A percentile compares a stretch with the other conserved stretches of the same genome.
Conservation (phyloP, 1,284 basidiomycete species). For the Porogramme epimiltina region DNA sequence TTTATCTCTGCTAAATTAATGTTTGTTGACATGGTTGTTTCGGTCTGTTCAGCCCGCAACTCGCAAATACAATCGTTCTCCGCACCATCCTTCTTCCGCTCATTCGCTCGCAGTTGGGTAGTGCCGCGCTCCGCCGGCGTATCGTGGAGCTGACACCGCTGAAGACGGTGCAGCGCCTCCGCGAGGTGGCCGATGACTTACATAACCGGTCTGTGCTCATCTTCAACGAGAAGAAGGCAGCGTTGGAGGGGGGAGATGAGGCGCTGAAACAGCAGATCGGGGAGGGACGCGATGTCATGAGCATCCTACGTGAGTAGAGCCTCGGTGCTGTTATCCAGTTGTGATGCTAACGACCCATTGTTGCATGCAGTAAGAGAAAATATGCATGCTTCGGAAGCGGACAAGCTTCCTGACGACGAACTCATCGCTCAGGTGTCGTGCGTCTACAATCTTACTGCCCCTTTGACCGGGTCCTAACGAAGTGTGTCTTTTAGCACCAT, state of each 20-base stretch:
- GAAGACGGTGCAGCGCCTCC: constrained; percentile 11
- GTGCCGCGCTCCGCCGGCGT: constrained; percentile 11
- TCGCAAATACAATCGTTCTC: constrained; percentile 7
- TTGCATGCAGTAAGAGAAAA: constrained; percentile 31
- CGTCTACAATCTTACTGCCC: constrained; percentile 23
- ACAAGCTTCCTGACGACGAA: no score
- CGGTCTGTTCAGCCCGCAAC: constrained; percentile 11
- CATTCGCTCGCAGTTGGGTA: constrained; percentile 4
- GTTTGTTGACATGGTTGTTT: not conserved
- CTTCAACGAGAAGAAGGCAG: constrained; percentile 25
- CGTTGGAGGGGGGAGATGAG: constrained; percentile 23
- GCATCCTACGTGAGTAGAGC: constrained; percentile 31
- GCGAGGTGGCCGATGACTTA: constrained; percentile 20
- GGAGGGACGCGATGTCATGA: constrained; percentile 35
- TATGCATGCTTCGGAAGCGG: constrained; percentile 25
- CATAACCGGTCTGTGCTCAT: constrained; percentile 18
- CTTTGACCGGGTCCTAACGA: not conserved
- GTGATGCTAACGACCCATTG: no score
- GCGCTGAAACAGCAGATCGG: constrained; percentile 25
- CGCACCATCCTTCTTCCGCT: constrained; percentile 10
- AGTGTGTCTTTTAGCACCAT: constrained; percentile 7
- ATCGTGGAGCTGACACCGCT: constrained; percentile 15
- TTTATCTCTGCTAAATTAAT: not conserved
- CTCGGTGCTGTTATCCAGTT: constrained; percentile 1
- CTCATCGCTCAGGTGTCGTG: constrained; percentile 37